A percentile compares a stretch with the other conserved stretches of the same genome.
phyloP scores from a whole-genome alignment of 2,329 filamentous ascomycete genomes.

The Trichophyton equinum region DNA sequence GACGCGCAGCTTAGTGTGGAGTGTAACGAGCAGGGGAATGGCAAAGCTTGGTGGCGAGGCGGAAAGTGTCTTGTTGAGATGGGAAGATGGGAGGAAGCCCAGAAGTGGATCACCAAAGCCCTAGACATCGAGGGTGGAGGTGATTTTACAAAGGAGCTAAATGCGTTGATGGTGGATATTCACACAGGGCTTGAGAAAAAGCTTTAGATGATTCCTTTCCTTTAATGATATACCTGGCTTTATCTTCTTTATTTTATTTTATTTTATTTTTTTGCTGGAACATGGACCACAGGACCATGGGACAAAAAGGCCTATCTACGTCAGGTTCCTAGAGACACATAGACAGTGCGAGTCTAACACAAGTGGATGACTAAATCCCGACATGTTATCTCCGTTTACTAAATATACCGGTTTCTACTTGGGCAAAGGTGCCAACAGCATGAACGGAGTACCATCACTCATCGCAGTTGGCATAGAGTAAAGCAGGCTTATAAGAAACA shows the following conservation, averaged over 20 bases:
- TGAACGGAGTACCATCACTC: not conserved
- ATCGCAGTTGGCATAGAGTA: no score
- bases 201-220: not conserved
- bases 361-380: no score
- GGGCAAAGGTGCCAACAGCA: not conserved
- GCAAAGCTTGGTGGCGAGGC: constrained; percentile 87
- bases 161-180: constrained; percentile 50
- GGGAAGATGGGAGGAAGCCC: constrained; percentile 71
- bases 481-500: not conserved
- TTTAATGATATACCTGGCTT: not conserved
- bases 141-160: constrained; percentile 39
- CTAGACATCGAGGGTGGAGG: constrained; percentile 62
- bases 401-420: not conserved
- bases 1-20: constrained; percentile 85
- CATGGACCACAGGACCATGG: no score
- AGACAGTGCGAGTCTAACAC: no score
- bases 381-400: not conserved
- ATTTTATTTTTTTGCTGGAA: no score
- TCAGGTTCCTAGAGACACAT: no score
- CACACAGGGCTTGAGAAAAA: constrained; percentile 48
- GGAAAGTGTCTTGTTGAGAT: constrained; percentile 83
- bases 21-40: constrained; percentile 72
- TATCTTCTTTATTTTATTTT: not conserved
- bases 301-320: no score
- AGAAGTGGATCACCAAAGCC: constrained; percentile 61